Conservation (phyloP, 2,329 filamentous ascomycete genomes). For the Juglanconis sp. region DNA sequence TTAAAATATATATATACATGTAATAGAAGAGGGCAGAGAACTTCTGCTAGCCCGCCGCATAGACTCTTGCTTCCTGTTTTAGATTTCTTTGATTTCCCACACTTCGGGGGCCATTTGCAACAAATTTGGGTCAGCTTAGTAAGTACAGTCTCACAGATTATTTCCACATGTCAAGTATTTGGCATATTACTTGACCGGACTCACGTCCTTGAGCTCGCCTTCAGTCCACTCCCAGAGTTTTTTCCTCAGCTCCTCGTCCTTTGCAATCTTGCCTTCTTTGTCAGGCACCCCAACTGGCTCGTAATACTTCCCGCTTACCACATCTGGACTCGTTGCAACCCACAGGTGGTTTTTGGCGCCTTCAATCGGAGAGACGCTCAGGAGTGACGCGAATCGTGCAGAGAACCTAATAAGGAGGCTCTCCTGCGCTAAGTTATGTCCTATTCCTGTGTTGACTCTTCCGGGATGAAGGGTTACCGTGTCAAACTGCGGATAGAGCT, state of each 20-base stretch:
- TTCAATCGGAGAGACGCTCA: slow-evolving; percentile 25
- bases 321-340: slow-evolving; percentile 31
- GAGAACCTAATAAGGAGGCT: slow-evolving; percentile 7
- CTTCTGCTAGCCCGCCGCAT: too few species aligned
- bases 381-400: slow-evolving; percentile 3
- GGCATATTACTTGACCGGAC: background rate
- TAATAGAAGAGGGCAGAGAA: too few species aligned
- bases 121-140: too few species aligned
- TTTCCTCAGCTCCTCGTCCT: slow-evolving; percentile 23
- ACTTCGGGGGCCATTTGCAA: too few species aligned
- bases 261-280: slow-evolving; percentile 16
- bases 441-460: slow-evolving; percentile 34
- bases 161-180: too few species aligned
- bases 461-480: slow-evolving; percentile 39
- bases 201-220: slow-evolving; percentile 23
- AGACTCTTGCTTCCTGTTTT: too few species aligned
- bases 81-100: too few species aligned
- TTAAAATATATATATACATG: too few species aligned
- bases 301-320: slow-evolving; percentile 32
- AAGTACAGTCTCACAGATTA: too few species aligned
- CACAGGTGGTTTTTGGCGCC: slow-evolving; percentile 37
- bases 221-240: slow-evolving; percentile 23
- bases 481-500: slow-evolving; percentile 33
- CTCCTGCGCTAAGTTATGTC: slow-evolving; percentile 6
- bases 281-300: slow-evolving; percentile 29